These are phyloP conservation scores for Beauveria sp. DNA, from an alignment of 2,329 filamentous ascomycete genomes.

Conservation along the genomic window DNA sequence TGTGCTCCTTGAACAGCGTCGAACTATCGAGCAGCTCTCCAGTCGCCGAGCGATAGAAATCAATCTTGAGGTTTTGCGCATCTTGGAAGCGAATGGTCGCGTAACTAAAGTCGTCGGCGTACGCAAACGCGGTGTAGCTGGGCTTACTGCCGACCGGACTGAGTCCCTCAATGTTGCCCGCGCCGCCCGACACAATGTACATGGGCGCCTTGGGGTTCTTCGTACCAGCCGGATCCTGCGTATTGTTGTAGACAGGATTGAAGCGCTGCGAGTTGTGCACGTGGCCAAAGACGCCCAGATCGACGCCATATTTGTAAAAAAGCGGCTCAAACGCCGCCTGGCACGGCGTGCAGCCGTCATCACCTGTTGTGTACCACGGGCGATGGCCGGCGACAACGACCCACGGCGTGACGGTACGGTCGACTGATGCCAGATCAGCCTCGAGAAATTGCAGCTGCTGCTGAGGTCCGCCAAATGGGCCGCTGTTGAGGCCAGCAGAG, in stretches of 20 bases:
- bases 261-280: conserved; percentile 52
- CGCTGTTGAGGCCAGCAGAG: conserved; percentile 29
- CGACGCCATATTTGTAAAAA: conserved; percentile 48
- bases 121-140: not conserved
- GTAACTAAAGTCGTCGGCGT: conserved; percentile 43
- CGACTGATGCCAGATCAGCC: conserved; percentile 48
- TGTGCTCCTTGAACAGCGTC: conserved; percentile 40
- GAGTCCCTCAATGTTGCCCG: conserved; percentile 44
- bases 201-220: conserved; percentile 24
- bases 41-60: conserved; percentile 42
- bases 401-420: conserved; percentile 45
- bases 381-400: conserved; percentile 30
- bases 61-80: conserved; percentile 36
- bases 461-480: conserved; percentile 38
- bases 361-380: conserved; percentile 38
- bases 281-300: conserved; percentile 49
- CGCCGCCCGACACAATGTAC: conserved; percentile 42
- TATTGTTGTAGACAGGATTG: conserved; percentile 29
- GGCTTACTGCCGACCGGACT: conserved; percentile 26
- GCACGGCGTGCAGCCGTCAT: conserved; percentile 37
- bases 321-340: conserved; percentile 45
- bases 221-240: conserved; percentile 28
- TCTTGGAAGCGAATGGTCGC: conserved; percentile 40
- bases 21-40: conserved; percentile 41
- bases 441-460: conserved; percentile 48